These are phyloP conservation scores for Pouteria glomerata DNA, from an alignment of 148 eudicot genomes.

Conservation along the genomic window DNA sequence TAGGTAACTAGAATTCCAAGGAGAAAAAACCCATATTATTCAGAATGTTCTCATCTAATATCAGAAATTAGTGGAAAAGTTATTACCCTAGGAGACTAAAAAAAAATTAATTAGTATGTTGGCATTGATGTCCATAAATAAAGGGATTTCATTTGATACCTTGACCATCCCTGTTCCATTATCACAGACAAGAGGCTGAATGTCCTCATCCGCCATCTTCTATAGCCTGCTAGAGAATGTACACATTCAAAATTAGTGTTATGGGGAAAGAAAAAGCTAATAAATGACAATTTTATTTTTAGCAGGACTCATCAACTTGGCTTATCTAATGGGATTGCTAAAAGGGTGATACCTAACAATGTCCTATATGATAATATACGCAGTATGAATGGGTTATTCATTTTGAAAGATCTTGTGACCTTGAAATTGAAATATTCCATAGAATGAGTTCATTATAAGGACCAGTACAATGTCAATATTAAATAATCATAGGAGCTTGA, in stretches of 20 bases:
- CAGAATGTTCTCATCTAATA: neutral
- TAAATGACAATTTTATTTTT: neutral
- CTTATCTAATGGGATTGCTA: neutral
- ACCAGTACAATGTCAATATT: too few species aligned
- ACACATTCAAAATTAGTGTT: neutral
- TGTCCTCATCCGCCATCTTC: slow-evolving; percentile 7
- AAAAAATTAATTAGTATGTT: neutral
- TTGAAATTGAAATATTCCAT: too few species aligned
- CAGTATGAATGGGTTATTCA: neutral
- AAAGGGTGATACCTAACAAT: neutral
- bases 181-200: slow-evolving; percentile 10
- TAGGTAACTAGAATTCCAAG: neutral
- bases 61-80: neutral
- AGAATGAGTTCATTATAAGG: too few species aligned
- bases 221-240: neutral
- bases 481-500: too few species aligned
- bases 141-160: neutral
- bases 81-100: neutral
- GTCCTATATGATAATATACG: neutral
- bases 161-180: slow-evolving; percentile 5
- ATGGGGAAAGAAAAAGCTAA: neutral
- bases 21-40: neutral
- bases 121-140: too few species aligned
- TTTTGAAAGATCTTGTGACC: neutral
- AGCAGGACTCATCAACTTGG: neutral